These are phyloP conservation scores for Starmerella potacharoeniae DNA, from an alignment of 805 yeast species.

Conservation along the genomic window DNA sequence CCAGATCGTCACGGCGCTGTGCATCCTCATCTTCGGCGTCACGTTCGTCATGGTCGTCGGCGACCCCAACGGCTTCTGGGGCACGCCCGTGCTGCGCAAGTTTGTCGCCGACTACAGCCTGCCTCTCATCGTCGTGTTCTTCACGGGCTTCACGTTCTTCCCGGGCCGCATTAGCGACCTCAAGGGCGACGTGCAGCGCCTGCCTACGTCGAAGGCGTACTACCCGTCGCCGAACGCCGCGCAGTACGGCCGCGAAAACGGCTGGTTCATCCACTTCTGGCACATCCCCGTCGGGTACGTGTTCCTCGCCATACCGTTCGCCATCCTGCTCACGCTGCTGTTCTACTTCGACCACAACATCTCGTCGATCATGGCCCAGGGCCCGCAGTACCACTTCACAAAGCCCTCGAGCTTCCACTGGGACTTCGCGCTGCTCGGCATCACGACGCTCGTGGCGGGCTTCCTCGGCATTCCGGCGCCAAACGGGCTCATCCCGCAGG, in stretches of 20 bases:
- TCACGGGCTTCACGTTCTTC: slow-evolving; percentile 87
- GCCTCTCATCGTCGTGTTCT: slow-evolving; percentile 72
- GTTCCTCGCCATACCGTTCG: slow-evolving; percentile 88
- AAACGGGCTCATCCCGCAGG: slow-evolving; percentile 93
- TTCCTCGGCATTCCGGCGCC: slow-evolving; percentile 89
- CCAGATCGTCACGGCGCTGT: slow-evolving; percentile 58
- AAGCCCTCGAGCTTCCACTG: slow-evolving; percentile 90
- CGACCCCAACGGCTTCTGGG: slow-evolving; percentile 42
- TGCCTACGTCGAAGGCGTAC: slow-evolving; percentile 65
- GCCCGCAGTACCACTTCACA: slow-evolving; percentile 61
- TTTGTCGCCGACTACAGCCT: slow-evolving; percentile 78
- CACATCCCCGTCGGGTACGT: slow-evolving; percentile 59
- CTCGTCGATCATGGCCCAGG: slow-evolving; percentile 86
- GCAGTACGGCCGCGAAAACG: slow-evolving; percentile 32
- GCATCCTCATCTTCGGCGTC: slow-evolving; percentile 72
- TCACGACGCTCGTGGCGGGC: slow-evolving; percentile 81
- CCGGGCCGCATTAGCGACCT: slow-evolving; percentile 62
- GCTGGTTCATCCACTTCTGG: slow-evolving; percentile 79
- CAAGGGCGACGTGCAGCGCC: slow-evolving; percentile 36
- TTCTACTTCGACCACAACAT: slow-evolving; percentile 95
- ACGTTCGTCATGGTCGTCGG: slow-evolving; percentile 32
- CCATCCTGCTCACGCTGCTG: slow-evolving; percentile 65
- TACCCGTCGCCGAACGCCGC: slow-evolving; percentile 45
- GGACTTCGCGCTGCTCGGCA: slow-evolving; percentile 75
- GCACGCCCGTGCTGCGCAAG: slow-evolving; percentile 50